Evolutionary conservation across 371 early-diverging fungal genomes (phyloP).

Genomic region (Mucor irregularis): DNA sequence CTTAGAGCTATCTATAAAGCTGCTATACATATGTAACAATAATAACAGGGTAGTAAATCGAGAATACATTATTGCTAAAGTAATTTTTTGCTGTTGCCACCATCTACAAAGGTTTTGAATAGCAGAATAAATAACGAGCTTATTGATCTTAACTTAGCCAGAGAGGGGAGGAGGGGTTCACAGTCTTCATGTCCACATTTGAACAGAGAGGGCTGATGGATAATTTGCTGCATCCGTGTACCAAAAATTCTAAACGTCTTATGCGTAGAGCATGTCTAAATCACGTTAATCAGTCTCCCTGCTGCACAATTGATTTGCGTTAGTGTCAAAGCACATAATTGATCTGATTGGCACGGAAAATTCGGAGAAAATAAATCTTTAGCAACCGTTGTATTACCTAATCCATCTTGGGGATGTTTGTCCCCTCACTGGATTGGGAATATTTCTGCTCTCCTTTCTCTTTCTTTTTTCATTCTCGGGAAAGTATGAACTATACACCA

Average conservation of each 20-base stretch:
- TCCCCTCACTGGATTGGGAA: neutral
- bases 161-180: too few species aligned
- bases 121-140: too few species aligned
- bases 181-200: too few species aligned
- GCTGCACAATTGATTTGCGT: neutral
- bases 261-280: too few species aligned
- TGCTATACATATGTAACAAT: constrained; percentile 11
- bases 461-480: neutral
- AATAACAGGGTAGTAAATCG: constrained; percentile 4
- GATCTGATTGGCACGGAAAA: neutral
- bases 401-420: neutral
- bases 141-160: too few species aligned
- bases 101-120: too few species aligned
- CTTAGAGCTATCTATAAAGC: too few species aligned
- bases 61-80: constrained; percentile 10
- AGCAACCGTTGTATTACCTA: neutral
- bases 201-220: too few species aligned
- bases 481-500: constrained; percentile 1
- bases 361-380: constrained; percentile 11
- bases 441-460: neutral
- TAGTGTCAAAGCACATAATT: too few species aligned
- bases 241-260: too few species aligned
- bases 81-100: constrained; percentile 8
- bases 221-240: too few species aligned
- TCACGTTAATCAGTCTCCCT: neutral